These are phyloP conservation scores for Trichoderma parareesei DNA, from an alignment of 495 filamentous ascomycete species.

Conservation along the genomic window DNA sequence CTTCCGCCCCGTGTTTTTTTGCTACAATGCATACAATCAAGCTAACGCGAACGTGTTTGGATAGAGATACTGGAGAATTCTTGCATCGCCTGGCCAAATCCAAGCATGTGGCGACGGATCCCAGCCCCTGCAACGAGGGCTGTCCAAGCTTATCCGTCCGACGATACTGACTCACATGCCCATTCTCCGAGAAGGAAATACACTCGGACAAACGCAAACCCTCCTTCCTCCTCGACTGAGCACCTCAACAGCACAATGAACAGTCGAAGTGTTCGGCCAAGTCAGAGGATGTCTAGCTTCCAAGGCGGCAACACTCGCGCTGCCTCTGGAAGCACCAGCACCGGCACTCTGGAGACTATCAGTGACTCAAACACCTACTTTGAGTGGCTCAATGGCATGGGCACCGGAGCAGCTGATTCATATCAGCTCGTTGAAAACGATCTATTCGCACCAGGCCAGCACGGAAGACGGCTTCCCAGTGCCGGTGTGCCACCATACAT, in stretches of 20 bases:
- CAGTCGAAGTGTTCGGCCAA: not conserved
- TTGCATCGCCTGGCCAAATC: slow-evolving; percentile 78
- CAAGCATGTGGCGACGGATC: slow-evolving; percentile 57
- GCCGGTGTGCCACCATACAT: not conserved
- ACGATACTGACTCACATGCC: slow-evolving; percentile 33
- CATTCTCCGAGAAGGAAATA: slow-evolving; percentile 31
- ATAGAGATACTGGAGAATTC: slow-evolving; percentile 64
- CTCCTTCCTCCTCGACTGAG: slow-evolving; percentile 60
- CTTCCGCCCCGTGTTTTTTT: not conserved
- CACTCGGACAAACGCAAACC: slow-evolving; percentile 39
- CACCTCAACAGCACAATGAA: too few species aligned
- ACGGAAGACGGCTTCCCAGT: not conserved
- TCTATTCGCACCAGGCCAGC: not conserved
- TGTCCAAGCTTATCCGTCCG: slow-evolving; percentile 31
- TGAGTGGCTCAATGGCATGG: not conserved
- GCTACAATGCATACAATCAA: not conserved
- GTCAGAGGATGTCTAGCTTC: not conserved
- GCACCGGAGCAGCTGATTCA: not conserved
- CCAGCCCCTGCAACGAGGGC: slow-evolving; percentile 28
- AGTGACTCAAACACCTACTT: not conserved
- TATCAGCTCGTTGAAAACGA: not conserved
- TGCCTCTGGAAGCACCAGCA: not conserved
- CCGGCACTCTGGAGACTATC: not conserved
- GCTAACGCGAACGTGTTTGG: slow-evolving; percentile 19
- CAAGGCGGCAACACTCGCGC: not conserved